Conservation (phyloP, 805 yeast species). For the Jamesozyma lodderae region DNA sequence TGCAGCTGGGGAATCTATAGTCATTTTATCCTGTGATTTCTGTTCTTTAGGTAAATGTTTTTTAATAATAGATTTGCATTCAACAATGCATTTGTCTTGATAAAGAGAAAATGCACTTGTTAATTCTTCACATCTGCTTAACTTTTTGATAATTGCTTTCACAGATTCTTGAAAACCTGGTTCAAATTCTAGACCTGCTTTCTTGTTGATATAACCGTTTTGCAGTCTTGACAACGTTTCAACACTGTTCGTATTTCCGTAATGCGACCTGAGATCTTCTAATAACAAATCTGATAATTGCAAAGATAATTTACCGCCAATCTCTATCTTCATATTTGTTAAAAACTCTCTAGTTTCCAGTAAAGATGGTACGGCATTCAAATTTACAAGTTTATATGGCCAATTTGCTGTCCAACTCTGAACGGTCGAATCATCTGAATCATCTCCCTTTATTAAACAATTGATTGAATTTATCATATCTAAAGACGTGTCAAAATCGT, state of each 20-base stretch:
- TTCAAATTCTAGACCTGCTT: constrained; percentile 28
- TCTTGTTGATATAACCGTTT: constrained; percentile 25
- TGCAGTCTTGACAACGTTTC: constrained; percentile 44
- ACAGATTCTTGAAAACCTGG: constrained; percentile 37
- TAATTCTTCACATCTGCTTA: constrained; percentile 54
- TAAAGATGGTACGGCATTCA: constrained; percentile 28
- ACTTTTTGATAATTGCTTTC: constrained; percentile 41
- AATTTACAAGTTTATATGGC: constrained; percentile 33
- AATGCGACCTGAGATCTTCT: constrained; percentile 53
- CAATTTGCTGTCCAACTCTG: constrained; percentile 31
- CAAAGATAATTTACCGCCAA: constrained; percentile 59
- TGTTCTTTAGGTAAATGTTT: constrained; percentile 45
- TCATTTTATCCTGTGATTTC: neutral
- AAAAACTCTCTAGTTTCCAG: constrained; percentile 41
- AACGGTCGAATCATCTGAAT: constrained; percentile 21
- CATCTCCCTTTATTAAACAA: constrained; percentile 47
- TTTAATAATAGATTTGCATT: constrained; percentile 65
- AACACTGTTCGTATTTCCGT: constrained; percentile 37
- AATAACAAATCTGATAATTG: constrained; percentile 48
- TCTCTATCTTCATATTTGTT: constrained; percentile 46
- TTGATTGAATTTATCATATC: constrained; percentile 51
- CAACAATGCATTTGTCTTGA: constrained; percentile 59
- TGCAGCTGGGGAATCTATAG: neutral
- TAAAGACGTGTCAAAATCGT: constrained; percentile 46
- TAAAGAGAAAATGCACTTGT: constrained; percentile 53